phyloP scores from a whole-genome alignment of 768 basidiomycete species.

The Collybiopsis luxurians region DNA sequence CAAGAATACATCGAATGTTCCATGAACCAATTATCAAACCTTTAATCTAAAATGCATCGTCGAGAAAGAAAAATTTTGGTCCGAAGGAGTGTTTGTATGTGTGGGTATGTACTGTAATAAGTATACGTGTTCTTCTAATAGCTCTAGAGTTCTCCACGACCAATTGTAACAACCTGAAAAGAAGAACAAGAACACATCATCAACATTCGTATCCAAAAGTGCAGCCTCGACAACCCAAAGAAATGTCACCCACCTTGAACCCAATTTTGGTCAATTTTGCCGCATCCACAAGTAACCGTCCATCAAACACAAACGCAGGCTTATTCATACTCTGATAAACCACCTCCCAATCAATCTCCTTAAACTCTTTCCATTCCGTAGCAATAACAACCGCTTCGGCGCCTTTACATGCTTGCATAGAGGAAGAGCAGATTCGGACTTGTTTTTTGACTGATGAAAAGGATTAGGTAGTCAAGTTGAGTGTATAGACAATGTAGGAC shows the following conservation, averaged over 20 bases:
- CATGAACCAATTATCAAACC: not conserved
- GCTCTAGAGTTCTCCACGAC: conserved; percentile 1
- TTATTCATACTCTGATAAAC: conserved; percentile 92
- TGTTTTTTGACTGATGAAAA: conserved; percentile 73
- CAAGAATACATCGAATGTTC: not conserved
- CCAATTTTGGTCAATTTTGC: conserved; percentile 81
- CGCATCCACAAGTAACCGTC: conserved; percentile 82
- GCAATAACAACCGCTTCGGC: conserved; percentile 95
- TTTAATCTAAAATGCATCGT: not conserved
- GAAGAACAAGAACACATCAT: not conserved
- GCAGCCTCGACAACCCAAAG: not conserved
- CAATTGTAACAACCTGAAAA: conserved; percentile 1
- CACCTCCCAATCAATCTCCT: conserved; percentile 82
- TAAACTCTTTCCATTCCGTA: conserved; percentile 98
- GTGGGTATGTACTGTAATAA: no score
- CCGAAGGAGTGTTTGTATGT: no score
- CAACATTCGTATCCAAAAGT: not conserved
- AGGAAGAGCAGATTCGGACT: conserved; percentile 73
- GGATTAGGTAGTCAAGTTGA: not conserved
- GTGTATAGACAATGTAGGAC: not conserved
- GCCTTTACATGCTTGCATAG: conserved; percentile 83
- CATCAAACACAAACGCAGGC: conserved; percentile 98
- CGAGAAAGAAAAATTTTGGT: not conserved
- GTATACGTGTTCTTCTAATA: not conserved
- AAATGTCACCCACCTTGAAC: conserved; percentile 69